Conservation (phyloP, 2,329 filamentous ascomycete genomes). For the Celoporthe dispersa region DNA sequence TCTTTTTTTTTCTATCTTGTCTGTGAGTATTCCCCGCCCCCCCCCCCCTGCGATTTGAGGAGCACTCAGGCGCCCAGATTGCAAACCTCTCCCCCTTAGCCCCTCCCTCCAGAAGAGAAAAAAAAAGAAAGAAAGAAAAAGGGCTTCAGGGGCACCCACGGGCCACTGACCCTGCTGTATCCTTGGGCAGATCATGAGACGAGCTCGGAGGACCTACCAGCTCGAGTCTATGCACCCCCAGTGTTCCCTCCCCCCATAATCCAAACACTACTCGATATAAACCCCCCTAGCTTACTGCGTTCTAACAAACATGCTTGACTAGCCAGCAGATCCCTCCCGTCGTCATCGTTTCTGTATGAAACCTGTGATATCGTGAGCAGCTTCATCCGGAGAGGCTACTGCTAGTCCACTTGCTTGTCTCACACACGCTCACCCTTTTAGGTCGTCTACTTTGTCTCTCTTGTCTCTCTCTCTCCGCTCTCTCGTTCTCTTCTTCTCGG, state of each 20-base stretch:
- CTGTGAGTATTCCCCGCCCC: not conserved
- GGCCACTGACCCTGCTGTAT: slow-evolving; percentile 7
- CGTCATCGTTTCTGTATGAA: not conserved
- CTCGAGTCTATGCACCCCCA: slow-evolving; percentile 1
- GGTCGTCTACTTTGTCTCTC: not conserved
- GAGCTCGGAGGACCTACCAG: slow-evolving; percentile 9
- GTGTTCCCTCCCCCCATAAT: not conserved
- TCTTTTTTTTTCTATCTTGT: not conserved
- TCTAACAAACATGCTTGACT: not conserved
- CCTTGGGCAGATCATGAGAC: slow-evolving; percentile 22
- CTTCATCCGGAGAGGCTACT: slow-evolving; percentile 1
- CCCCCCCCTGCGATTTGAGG: not conserved
- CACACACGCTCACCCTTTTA: not conserved
- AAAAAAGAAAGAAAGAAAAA: not conserved
- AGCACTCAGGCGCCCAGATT: not conserved
- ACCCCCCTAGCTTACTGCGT: not conserved
- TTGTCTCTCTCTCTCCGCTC: not conserved
- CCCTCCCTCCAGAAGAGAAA: no score
- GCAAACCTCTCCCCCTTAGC: not conserved
- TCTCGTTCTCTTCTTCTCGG: not conserved
- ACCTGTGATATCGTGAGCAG: not conserved
- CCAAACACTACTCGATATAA: not conserved
- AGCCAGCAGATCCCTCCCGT: not conserved
- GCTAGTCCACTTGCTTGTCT: not conserved
- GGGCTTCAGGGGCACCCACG: not conserved